A percentile compares a stretch with the other conserved stretches of the same genome.
Evolutionary conservation across 1,284 basidiomycete genomes (phyloP).

Genomic region (Trametes pubescens): DNA sequence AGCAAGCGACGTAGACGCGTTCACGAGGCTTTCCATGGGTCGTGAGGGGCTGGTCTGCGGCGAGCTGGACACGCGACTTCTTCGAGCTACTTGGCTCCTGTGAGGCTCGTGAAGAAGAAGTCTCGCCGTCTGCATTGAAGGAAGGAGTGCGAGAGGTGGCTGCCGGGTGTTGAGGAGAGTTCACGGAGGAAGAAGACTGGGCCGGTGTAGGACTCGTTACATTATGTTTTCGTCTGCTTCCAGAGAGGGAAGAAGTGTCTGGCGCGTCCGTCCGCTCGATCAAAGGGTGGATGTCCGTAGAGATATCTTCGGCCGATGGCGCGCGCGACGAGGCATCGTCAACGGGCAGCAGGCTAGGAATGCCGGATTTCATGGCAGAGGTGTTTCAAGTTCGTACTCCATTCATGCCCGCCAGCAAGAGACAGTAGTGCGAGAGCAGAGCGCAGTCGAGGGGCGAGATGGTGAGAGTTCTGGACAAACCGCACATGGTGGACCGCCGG

Average conservation of each 20-base stretch:
- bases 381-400: not conserved
- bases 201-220: not conserved
- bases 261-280: not conserved
- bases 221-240: not conserved
- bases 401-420: not conserved
- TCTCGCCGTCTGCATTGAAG: not conserved
- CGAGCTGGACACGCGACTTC: not conserved
- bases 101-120: not conserved
- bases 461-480: too few relatives aligned
- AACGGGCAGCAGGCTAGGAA: not conserved
- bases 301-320: not conserved
- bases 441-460: too few relatives aligned
- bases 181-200: conserved; percentile 4
- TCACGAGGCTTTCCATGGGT: conserved; percentile 29
- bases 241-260: too few relatives aligned
- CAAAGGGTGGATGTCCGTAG: conserved; percentile 1
- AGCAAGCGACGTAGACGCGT: conserved; percentile 26
- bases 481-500: too few relatives aligned
- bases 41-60: conserved; percentile 22
- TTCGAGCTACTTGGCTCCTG: not conserved
- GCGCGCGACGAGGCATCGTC: not conserved
- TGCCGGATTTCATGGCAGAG: not conserved
- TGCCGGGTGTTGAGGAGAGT: conserved; percentile 6
- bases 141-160: not conserved
- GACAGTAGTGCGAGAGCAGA: too few relatives aligned